These are phyloP conservation scores for Claviceps pazoutovae DNA, from an alignment of 2,329 filamentous ascomycete genomes.

Conservation along the genomic window DNA sequence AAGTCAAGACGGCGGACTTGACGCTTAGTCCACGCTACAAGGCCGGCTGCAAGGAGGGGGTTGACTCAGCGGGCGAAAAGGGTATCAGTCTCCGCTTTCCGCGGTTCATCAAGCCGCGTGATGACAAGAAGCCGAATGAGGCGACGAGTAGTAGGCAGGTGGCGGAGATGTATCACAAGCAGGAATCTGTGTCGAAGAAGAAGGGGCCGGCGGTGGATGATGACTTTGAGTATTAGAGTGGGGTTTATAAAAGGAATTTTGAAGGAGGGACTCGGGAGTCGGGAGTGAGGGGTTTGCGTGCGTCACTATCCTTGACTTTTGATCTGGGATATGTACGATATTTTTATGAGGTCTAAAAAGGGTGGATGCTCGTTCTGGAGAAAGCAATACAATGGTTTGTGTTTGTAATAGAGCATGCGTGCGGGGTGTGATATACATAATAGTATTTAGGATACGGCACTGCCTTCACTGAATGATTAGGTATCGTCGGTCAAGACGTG, in stretches of 20 bases:
- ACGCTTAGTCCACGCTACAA: constrained; percentile 87
- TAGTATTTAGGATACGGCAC: no score
- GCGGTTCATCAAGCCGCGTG: constrained; percentile 76
- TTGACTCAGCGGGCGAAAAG: constrained; percentile 55
- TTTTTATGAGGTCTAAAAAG: no score
- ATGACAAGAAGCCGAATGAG: constrained; percentile 91
- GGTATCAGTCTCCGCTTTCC: constrained; percentile 88
- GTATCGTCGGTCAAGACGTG: no score
- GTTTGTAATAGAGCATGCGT: no score
- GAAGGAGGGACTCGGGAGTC: no score
- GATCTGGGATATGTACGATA: no score
- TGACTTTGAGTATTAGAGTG: constrained; percentile 79
- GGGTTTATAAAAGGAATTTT: not conserved
- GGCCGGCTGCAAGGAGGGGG: constrained; percentile 70
- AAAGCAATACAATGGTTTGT: not conserved
- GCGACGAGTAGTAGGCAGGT: constrained; percentile 76
- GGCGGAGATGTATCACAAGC: constrained; percentile 92
- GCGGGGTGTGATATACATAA: no score
- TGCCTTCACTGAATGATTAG: no score
- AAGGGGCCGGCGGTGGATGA: constrained; percentile 85
- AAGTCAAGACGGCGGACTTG: constrained; percentile 91
- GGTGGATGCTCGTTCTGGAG: no score
- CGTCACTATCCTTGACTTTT: not conserved
- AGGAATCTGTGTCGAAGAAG: constrained; percentile 77
- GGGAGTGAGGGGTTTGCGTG: not conserved